Conservation (phyloP, 2,329 filamentous ascomycete genomes). For the Aspergillus japonicus region DNA sequence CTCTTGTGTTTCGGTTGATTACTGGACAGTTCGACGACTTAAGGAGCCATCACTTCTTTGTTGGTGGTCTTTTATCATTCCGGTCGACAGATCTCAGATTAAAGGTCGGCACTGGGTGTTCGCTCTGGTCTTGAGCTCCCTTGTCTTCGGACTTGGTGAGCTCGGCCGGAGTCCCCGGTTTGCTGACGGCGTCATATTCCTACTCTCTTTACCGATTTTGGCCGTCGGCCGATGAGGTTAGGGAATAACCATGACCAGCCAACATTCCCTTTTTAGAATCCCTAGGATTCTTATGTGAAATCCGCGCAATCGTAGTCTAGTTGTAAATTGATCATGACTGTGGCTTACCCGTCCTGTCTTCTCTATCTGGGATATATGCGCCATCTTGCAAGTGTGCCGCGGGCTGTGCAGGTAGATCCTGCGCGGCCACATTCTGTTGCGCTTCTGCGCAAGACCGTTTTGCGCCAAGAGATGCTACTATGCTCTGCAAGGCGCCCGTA, state of each 20-base stretch:
- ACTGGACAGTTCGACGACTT: slow-evolving; percentile 80
- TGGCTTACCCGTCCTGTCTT: neutral
- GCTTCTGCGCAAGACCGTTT: neutral
- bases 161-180: slow-evolving; percentile 56
- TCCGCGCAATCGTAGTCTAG: neutral
- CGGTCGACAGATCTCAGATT: slow-evolving; percentile 94
- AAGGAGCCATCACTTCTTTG: slow-evolving; percentile 69
- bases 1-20: slow-evolving; percentile 69
- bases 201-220: slow-evolving; percentile 75
- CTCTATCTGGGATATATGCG: neutral
- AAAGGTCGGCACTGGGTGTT: slow-evolving; percentile 56
- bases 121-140: slow-evolving; percentile 65
- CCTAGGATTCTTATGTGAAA: slow-evolving; percentile 6
- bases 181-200: slow-evolving; percentile 78
- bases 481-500: too few species aligned
- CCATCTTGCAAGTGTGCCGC: neutral
- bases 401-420: neutral
- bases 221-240: slow-evolving; percentile 86
- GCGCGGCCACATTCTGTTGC: neutral
- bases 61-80: slow-evolving; percentile 78
- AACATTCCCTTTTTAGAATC: slow-evolving; percentile 55
- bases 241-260: slow-evolving; percentile 81
- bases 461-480: neutral
- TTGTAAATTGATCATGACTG: neutral
- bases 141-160: slow-evolving; percentile 55